phyloP scores from a whole-genome alignment of 2,329 filamentous ascomycete genomes.

The Neofusicoccum sp. region DNA sequence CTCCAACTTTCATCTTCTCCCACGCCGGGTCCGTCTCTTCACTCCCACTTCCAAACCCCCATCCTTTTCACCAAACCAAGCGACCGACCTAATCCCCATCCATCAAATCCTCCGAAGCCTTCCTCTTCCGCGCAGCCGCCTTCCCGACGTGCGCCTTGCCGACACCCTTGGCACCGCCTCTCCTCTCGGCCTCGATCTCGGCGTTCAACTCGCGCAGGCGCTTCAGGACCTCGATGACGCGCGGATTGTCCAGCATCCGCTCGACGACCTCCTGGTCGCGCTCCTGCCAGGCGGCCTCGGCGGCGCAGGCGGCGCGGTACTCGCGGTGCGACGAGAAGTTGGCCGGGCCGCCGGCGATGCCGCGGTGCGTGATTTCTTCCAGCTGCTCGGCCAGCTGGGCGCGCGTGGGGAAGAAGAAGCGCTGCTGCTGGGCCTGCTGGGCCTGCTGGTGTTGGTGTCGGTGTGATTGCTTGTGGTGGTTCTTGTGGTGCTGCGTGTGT shows the following conservation, averaged over 20 bases:
- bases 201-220: constrained; percentile 6
- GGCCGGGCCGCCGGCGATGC: constrained; percentile 15
- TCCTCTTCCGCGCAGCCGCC: constrained; percentile 11
- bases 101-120: constrained; percentile 1
- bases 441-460: not conserved
- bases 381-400: constrained; percentile 20
- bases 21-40: not conserved
- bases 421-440: not conserved
- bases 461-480: not conserved
- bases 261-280: constrained; percentile 19
- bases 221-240: constrained; percentile 7
- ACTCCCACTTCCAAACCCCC: not conserved
- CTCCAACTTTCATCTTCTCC: not conserved
- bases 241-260: constrained; percentile 20
- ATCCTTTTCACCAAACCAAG: not conserved
- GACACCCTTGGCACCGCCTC: not conserved
- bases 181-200: constrained; percentile 20
- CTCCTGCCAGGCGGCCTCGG: constrained; percentile 21
- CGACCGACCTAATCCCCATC: constrained; percentile 1
- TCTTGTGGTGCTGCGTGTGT: not conserved
- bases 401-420: constrained; percentile 3
- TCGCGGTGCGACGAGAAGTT: not conserved
- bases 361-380: constrained; percentile 18
- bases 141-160: constrained; percentile 4
- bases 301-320: constrained; percentile 19